phyloP scores from a whole-genome alignment of 495 filamentous ascomycete genomes.

The Hyaloscypha finlandica region DNA sequence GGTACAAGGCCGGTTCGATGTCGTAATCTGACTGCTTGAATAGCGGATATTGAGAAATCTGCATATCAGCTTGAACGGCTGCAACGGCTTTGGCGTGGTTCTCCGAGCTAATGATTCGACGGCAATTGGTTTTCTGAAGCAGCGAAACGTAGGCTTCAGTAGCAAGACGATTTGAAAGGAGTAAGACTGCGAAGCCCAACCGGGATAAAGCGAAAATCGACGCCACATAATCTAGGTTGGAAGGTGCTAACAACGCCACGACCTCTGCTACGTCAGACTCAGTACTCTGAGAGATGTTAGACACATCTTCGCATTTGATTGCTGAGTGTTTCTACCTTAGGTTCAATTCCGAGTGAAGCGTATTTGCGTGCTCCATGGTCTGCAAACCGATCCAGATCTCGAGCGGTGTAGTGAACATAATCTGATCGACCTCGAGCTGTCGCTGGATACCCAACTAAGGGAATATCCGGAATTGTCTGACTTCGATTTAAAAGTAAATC shows the following conservation, averaged over 20 bases:
- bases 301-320: not conserved
- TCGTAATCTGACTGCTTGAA: slow-evolving; percentile 9
- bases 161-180: slow-evolving; percentile 60
- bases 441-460: slow-evolving; percentile 40
- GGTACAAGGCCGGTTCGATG: not conserved
- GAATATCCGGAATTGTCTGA: slow-evolving; percentile 28
- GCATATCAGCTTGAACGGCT: slow-evolving; percentile 9
- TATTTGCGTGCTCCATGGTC: slow-evolving; percentile 37
- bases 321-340: slow-evolving; percentile 9
- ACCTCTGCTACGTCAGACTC: slow-evolving; percentile 34
- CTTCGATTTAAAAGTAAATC: slow-evolving; percentile 36
- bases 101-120: slow-evolving; percentile 26
- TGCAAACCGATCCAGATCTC: slow-evolving; percentile 38
- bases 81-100: slow-evolving; percentile 18
- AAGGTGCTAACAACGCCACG: slow-evolving; percentile 55
- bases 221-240: slow-evolving; percentile 56
- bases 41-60: not conserved
- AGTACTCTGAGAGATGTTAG: not conserved
- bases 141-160: slow-evolving; percentile 46
- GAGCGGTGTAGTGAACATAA: slow-evolving; percentile 41
- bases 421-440: slow-evolving; percentile 23
- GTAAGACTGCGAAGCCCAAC: slow-evolving; percentile 57
- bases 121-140: slow-evolving; percentile 40
- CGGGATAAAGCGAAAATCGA: slow-evolving; percentile 59
- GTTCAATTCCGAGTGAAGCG: slow-evolving; percentile 17